These are phyloP conservation scores for Pleurotus djamor DNA, from an alignment of 768 basidiomycete genomes.

Conservation along the genomic window DNA sequence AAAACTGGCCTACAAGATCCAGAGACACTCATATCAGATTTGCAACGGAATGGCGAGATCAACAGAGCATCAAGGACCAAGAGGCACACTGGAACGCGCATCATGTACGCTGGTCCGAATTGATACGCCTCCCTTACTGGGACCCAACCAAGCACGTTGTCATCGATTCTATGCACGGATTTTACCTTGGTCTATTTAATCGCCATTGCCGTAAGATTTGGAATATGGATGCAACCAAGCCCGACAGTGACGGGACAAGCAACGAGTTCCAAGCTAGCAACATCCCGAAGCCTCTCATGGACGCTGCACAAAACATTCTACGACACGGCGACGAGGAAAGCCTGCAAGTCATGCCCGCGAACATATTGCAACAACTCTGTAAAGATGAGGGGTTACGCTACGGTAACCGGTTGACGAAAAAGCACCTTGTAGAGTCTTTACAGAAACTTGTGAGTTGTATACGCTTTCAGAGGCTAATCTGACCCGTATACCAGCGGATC, in stretches of 20 bases:
- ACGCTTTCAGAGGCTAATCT: too few species aligned
- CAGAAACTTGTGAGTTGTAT: too few species aligned
- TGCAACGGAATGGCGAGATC: background rate
- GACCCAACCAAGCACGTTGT: slow-evolving; percentile 6
- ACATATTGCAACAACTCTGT: too few species aligned
- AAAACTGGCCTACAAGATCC: background rate
- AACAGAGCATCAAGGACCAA: background rate
- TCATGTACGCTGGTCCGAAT: slow-evolving; percentile 9
- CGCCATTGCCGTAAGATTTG: slow-evolving; percentile 6
- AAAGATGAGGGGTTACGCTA: too few species aligned
- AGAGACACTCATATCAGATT: background rate
- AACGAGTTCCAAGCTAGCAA: background rate
- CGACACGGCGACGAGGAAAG: too few species aligned
- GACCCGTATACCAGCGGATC: too few species aligned
- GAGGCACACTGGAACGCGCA: too few species aligned
- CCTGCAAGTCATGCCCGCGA: too few species aligned
- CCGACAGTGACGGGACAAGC: background rate
- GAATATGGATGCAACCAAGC: slow-evolving; percentile 6
- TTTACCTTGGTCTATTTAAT: slow-evolving; percentile 1
- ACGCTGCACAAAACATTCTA: too few species aligned
- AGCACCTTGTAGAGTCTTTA: too few species aligned
- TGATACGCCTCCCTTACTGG: slow-evolving; percentile 9
- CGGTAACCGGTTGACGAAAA: too few species aligned
- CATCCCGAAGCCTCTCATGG: background rate
- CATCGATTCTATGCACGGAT: slow-evolving; percentile 10